phyloP scores from a whole-genome alignment of 306 rosid species.

The Lathyrus sativus region DNA sequence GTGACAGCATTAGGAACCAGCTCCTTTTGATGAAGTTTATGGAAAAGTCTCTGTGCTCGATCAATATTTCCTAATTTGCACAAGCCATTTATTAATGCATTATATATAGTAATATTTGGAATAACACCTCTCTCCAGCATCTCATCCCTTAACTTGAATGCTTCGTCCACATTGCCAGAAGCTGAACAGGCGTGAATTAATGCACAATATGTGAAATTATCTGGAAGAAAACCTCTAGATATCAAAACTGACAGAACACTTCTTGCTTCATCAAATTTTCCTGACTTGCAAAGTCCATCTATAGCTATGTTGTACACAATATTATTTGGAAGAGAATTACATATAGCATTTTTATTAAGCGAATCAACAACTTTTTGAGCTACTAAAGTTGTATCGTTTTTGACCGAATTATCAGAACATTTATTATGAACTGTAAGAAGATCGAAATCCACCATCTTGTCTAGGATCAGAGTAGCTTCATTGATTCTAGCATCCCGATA shows the following conservation, averaged over 20 bases:
- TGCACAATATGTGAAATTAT: slow-evolving; percentile 75
- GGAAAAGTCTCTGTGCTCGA: slow-evolving; percentile 71
- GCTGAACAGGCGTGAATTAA: slow-evolving; percentile 70
- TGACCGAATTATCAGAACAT: slow-evolving; percentile 37
- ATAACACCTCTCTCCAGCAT: slow-evolving; percentile 64
- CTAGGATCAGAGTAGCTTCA: slow-evolving; percentile 71
- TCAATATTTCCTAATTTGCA: slow-evolving; percentile 76
- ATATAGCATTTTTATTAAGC: slow-evolving; percentile 47
- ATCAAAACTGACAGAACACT: slow-evolving; percentile 57
- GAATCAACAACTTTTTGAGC: slow-evolving; percentile 62
- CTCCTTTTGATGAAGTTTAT: slow-evolving; percentile 69
- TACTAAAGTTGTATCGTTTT: slow-evolving; percentile 39
- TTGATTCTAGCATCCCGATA: slow-evolving; percentile 59
- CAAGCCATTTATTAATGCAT: slow-evolving; percentile 74
- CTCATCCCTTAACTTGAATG: slow-evolving; percentile 75
- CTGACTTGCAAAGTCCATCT: slow-evolving; percentile 75
- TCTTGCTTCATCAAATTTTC: slow-evolving; percentile 65
- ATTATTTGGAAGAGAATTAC: slow-evolving; percentile 52
- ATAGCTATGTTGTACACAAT: slow-evolving; percentile 70
- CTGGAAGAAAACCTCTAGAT: slow-evolving; percentile 68
- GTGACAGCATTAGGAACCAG: slow-evolving; percentile 71
- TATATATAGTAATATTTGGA: slow-evolving; percentile 72
- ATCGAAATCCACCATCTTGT: slow-evolving; percentile 65
- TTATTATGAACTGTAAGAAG: slow-evolving; percentile 41
- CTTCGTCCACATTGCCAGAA: slow-evolving; percentile 68